phyloP scores from a whole-genome alignment of 2,329 filamentous ascomycete species.

The Pseudogymnoascus sp. region DNA sequence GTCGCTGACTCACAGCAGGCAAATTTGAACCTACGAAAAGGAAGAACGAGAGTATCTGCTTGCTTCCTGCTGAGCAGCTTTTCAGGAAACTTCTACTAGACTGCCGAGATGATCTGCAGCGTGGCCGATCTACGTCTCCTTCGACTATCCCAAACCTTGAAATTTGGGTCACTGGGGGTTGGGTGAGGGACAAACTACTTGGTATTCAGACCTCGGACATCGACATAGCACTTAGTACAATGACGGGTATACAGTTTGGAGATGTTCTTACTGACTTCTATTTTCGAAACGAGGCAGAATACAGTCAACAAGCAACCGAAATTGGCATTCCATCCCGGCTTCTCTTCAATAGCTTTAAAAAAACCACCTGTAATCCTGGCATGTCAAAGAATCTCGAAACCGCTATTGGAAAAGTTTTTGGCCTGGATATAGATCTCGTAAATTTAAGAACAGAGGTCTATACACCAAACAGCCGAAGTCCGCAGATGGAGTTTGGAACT shows the following conservation, averaged over 20 bases:
- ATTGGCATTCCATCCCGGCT: not conserved
- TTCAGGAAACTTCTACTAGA: not conserved
- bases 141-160: not conserved
- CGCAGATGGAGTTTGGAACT: conserved; percentile 83
- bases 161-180: not conserved
- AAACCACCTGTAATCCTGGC: not conserved
- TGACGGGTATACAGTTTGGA: not conserved
- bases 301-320: not conserved
- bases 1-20: not conserved
- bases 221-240: not conserved
- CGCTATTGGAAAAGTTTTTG: not conserved
- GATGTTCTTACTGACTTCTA: not conserved
- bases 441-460: conserved; percentile 3
- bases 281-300: not conserved
- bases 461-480: conserved; percentile 62
- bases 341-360: not conserved
- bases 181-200: conserved; percentile 3
- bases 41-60: not conserved
- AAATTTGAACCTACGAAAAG: not conserved
- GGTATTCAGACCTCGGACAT: not conserved
- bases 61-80: not conserved
- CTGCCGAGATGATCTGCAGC: not conserved
- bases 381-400: not conserved
- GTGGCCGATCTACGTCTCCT: not conserved
- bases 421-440: not conserved